Evolutionary conservation across 306 rosid species (phyloP), one percentile per base, ranked within the genome.

Genomic region (Quercus gilva): DNA sequence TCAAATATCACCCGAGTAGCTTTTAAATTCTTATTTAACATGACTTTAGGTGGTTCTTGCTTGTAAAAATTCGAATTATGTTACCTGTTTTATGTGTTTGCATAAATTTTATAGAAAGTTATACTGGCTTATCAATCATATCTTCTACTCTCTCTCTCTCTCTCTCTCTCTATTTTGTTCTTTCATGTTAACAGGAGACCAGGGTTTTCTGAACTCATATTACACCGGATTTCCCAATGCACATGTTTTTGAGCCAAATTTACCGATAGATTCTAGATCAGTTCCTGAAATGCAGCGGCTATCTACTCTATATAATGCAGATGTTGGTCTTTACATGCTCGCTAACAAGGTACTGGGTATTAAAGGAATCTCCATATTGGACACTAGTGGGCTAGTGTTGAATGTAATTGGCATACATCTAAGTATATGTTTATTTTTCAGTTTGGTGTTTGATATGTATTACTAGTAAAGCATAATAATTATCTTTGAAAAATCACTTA

Each of bases 321-420:
- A 96, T 82, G 99, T 96, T 63, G 99, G 99, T 89, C 98, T 96
- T 80, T 93, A 91, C 90, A 96, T 96, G 99, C 99, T 96, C 17
- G 99, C 99, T 74, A 96, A 93, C 86, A 96, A 96, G 99, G 99
- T 96, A 87, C 33, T 82, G 55, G 64, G 59, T 79, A 43, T 61
- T 55, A 4, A 77, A 79, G 49, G 57, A 65, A 77, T 70, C 7
- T 4, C 25, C n/a, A 17, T 35, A 19, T 10, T 33, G 35, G 28
- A 19, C 23, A 26, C 26, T 19, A 67, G 12, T 67, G 20, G 15
- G 71, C 71, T 65, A 18, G 26, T 18, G 11, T n/a, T 64, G 2
- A 67, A 35, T 67, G 53, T 49, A 49, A 12, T 49, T 28, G 13
- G 67, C 67, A 10, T 59, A 21, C 31, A 25, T 59, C 13, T 7